phyloP scores from a whole-genome alignment of 495 filamentous ascomycete species.

The Hypoxylon intermedium region DNA sequence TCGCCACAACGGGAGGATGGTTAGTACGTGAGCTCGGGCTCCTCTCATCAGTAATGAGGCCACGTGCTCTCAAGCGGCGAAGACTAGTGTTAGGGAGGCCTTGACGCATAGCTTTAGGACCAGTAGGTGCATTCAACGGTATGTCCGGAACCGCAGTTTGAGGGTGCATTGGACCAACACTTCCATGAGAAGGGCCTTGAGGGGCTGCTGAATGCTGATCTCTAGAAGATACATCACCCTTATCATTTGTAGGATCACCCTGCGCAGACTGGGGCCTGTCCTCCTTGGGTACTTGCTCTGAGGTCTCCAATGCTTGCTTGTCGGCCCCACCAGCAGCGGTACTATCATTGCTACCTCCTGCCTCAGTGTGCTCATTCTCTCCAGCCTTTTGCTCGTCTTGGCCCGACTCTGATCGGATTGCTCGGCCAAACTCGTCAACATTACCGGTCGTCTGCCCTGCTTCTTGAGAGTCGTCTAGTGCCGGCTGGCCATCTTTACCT shows the following conservation, averaged over 20 bases:
- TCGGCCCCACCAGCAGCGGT: constrained; percentile 25
- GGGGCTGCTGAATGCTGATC: constrained; percentile 34
- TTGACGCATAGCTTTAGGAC: constrained; percentile 90
- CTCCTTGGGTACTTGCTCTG: constrained; percentile 33
- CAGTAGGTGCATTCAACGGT: constrained; percentile 77
- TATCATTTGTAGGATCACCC: constrained; percentile 34
- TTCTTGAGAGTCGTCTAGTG: constrained; percentile 46
- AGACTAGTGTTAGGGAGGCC: constrained; percentile 80
- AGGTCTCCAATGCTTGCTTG: constrained; percentile 24
- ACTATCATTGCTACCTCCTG: constrained; percentile 23
- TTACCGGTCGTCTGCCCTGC: constrained; percentile 41
- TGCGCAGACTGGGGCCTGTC: constrained; percentile 30
- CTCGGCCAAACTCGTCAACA: constrained; percentile 63
- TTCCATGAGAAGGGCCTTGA: constrained; percentile 33
- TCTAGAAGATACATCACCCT: constrained; percentile 44
- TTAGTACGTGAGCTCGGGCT: constrained; percentile 46
- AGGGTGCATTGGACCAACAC: constrained; percentile 28
- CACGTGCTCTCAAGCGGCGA: constrained; percentile 57
- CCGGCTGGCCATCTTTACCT: constrained; percentile 49
- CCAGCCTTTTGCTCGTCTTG: constrained; percentile 30
- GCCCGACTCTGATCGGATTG: constrained; percentile 43
- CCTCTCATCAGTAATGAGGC: constrained; percentile 51
- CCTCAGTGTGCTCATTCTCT: constrained; percentile 27
- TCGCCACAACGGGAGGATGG: constrained; percentile 41
- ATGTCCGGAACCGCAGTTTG: constrained; percentile 50